Evolutionary conservation across 768 basidiomycete species (phyloP).

Genomic region (Lentinula lateritia): DNA sequence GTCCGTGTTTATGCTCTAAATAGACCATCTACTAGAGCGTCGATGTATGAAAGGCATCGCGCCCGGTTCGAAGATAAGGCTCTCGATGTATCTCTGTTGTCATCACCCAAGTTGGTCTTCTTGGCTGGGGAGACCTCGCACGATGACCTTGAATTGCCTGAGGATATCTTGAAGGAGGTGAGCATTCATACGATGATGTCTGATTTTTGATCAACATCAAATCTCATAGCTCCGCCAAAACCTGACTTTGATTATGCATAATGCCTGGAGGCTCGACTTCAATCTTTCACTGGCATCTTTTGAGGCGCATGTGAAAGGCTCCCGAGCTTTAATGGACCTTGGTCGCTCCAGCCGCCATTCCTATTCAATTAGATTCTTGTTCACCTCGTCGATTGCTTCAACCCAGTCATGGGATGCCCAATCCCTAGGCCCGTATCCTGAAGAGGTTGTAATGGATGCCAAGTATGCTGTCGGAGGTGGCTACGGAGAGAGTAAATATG

Average conservation of each 20-base stretch:
- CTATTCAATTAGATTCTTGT: conserved; percentile 20
- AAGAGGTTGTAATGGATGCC: conserved; percentile 18
- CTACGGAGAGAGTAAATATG: conserved; percentile 33
- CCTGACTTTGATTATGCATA: conserved; percentile 23
- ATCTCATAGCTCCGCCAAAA: conserved; percentile 11
- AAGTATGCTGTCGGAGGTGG: conserved; percentile 25
- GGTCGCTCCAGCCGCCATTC: conserved; percentile 11
- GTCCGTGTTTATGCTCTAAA: neutral
- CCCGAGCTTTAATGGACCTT: conserved; percentile 30
- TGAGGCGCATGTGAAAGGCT: conserved; percentile 31
- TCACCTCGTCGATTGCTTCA: conserved; percentile 25
- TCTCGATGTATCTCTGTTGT: neutral
- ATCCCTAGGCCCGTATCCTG: conserved; percentile 20
- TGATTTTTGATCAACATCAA: neutral
- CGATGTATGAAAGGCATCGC: conserved; percentile 14
- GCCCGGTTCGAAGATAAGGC: conserved; percentile 15
- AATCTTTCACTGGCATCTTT: conserved; percentile 34
- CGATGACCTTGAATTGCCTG: neutral
- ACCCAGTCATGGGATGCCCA: conserved; percentile 19
- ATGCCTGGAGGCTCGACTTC: conserved; percentile 41
- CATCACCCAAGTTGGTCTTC: neutral
- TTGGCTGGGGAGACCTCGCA: neutral
- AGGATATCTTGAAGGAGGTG: neutral
- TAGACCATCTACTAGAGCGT: conserved; percentile 8
- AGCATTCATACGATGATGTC: neutral